phyloP scores from a whole-genome alignment of 352 stramenopile species.

The Phytopythium delawarense region DNA sequence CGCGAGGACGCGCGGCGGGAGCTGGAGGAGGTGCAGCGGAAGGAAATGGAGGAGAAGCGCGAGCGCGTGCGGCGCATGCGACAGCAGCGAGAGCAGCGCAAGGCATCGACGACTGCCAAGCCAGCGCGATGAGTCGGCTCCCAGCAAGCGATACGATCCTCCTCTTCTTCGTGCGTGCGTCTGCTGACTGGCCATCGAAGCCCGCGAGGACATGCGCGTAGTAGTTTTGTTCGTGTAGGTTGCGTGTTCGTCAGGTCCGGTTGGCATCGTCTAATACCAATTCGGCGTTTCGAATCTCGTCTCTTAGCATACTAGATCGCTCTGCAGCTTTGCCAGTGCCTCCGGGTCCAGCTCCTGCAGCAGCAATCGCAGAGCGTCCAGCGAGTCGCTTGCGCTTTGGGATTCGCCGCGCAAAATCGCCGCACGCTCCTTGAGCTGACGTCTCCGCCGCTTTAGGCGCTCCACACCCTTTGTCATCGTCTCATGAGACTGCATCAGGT shows the following conservation, averaged over 20 bases:
- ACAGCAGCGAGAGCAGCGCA: slow-evolving; percentile 36
- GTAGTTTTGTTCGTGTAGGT: slow-evolving; percentile 3
- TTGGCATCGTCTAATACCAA: slow-evolving; percentile 2
- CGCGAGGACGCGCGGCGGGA: slow-evolving; percentile 58
- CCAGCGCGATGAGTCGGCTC: not conserved
- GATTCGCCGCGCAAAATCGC: slow-evolving; percentile 28
- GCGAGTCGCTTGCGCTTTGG: slow-evolving; percentile 23
- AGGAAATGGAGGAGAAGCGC: slow-evolving; percentile 63
- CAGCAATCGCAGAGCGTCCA: slow-evolving; percentile 38
- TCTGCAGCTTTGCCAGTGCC: slow-evolving; percentile 13
- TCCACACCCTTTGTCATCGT: slow-evolving; percentile 10
- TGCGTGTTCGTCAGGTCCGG: not conserved
- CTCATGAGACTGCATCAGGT: slow-evolving; percentile 8
- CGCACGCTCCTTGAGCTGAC: slow-evolving; percentile 16
- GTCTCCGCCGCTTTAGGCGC: slow-evolving; percentile 10
- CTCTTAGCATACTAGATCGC: not conserved
- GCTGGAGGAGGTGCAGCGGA: slow-evolving; percentile 58
- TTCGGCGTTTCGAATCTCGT: not conserved
- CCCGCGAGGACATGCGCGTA: not conserved
- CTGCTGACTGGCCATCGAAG: not conserved
- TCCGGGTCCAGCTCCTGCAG: slow-evolving; percentile 35
- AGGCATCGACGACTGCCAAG: slow-evolving; percentile 14
- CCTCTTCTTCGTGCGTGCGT: not conserved
- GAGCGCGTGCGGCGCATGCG: slow-evolving; percentile 62
- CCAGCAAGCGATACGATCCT: not conserved